A percentile compares a stretch with the other conserved stretches of the same genome.
These are phyloP conservation scores for Fraxinus ornus DNA, from an alignment of 305 asterid species.

Conservation along the genomic window DNA sequence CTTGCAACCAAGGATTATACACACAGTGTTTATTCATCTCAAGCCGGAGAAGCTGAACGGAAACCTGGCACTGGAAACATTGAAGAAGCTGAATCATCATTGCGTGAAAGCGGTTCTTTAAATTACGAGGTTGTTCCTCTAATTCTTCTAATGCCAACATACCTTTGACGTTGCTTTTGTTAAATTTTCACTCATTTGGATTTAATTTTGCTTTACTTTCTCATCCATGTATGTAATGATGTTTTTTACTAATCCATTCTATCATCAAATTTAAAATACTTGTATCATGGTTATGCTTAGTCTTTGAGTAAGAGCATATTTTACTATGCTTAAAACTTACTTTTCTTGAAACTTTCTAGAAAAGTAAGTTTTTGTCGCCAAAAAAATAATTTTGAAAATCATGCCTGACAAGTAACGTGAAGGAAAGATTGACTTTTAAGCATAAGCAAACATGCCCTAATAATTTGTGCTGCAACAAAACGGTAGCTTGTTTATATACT, in stretches of 20 bases:
- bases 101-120: constrained; percentile 79
- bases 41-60: constrained; percentile 49
- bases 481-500: neutral
- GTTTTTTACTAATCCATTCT: neutral
- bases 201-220: neutral
- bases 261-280: constrained; percentile 12
- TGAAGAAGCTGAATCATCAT: constrained; percentile 87
- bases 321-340: neutral
- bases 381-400: neutral
- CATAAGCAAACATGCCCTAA: neutral
- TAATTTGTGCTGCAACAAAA: neutral
- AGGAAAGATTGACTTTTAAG: neutral
- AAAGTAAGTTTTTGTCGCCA: neutral
- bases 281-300: neutral
- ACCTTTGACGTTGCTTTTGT: constrained; percentile 8
- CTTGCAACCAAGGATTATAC: constrained; percentile 56
- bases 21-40: constrained; percentile 53
- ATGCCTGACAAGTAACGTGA: neutral
- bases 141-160: constrained; percentile 8
- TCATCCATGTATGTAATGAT: neutral
- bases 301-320: neutral
- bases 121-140: constrained; percentile 69
- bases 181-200: constrained; percentile 10
- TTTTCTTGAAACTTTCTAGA: neutral
- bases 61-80: constrained; percentile 77